Evolutionary conservation across 75 land plant species (phyloP), one percentile per base, ranked within the genome.

Genomic region (Pseudotsuga menziesii): DNA sequence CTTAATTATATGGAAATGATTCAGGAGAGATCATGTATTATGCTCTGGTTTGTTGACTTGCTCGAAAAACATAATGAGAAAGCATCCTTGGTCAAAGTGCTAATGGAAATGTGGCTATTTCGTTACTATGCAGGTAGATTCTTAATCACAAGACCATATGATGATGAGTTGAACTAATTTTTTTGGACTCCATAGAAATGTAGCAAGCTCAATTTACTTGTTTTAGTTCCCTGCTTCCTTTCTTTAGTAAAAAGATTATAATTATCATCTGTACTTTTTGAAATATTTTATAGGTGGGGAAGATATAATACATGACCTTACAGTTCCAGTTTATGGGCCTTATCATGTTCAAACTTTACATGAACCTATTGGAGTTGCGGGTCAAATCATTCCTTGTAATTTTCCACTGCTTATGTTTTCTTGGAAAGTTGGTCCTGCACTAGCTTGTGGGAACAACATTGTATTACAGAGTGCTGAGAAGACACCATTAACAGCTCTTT

Each of bases 11-110:
- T 44, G 75, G 16, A 25, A 20, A 32, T 78, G 29, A 32, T 82
- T 7, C 88, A 92, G 94, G 94, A 92, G 77, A 79, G 94, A 57
- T 92, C 92, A 59, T 25, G 76, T 69, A 71, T 89, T 23, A 12
- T 88, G 35, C 77, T 62, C 58, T 84, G 86, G 13, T 88, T 88
- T 88, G 97, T 95, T 56, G 99, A 94, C 76, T 74, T 97, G 59
- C 64, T 94, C 35, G 99, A 97, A 70, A 85, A 97, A 77, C 91
- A 94, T 74, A 91, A 83, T 61, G 86, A 79, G 73, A 94, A 96
- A 77, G 79, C 91, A 39, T 69, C 84, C 17, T 56, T 54, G 4
- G 64, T 54, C 44, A 97, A 96, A 79, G 14, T 96, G 15, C 99
- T 97, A 11, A 36, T 80, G 83, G 78, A 86, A 22, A 74, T 69